Evolutionary conservation across 352 stramenopile genomes (phyloP).

Genomic region (Phytopythium ostracodes): DNA sequence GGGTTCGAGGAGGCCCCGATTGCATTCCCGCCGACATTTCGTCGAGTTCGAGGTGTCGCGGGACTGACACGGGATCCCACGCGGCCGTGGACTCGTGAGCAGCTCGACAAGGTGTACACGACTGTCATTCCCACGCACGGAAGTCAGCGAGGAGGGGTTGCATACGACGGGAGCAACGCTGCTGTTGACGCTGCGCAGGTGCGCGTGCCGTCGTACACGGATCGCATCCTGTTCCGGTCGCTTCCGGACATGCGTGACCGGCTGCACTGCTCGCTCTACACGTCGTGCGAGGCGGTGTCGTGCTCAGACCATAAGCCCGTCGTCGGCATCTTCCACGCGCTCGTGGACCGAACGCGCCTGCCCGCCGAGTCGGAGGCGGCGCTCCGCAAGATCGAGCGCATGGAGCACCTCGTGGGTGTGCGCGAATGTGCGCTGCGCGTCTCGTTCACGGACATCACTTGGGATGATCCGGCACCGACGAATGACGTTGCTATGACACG

Average conservation of each 20-base stretch:
- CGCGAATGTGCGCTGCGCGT: conserved; percentile 55
- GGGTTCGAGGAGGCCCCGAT: conserved; percentile 77
- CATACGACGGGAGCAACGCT: background rate
- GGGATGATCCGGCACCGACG: conserved; percentile 26
- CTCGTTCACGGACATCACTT: conserved; percentile 45
- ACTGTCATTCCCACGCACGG: conserved; percentile 48
- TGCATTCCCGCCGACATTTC: conserved; percentile 72
- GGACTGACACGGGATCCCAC: conserved; percentile 13
- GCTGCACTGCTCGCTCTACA: conserved; percentile 66
- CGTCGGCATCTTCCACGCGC: conserved; percentile 60
- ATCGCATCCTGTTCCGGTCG: conserved; percentile 86
- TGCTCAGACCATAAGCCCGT: conserved; percentile 87
- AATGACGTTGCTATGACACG: background rate
- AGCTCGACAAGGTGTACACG: conserved; percentile 53
- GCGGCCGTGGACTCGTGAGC: conserved; percentile 8
- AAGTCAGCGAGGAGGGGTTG: conserved; percentile 6
- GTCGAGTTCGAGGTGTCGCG: conserved; percentile 44
- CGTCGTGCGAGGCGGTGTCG: conserved; percentile 63
- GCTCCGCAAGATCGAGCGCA: conserved; percentile 45
- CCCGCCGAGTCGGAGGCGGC: conserved; percentile 43
- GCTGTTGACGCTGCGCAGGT: conserved; percentile 1
- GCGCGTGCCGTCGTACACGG: conserved; percentile 87
- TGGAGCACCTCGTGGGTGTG: conserved; percentile 59
- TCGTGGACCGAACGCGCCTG: conserved; percentile 51
- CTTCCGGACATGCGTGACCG: conserved; percentile 59